phyloP scores from a whole-genome alignment of 2,329 filamentous ascomycete genomes.

The Nannizzia gypsea region DNA sequence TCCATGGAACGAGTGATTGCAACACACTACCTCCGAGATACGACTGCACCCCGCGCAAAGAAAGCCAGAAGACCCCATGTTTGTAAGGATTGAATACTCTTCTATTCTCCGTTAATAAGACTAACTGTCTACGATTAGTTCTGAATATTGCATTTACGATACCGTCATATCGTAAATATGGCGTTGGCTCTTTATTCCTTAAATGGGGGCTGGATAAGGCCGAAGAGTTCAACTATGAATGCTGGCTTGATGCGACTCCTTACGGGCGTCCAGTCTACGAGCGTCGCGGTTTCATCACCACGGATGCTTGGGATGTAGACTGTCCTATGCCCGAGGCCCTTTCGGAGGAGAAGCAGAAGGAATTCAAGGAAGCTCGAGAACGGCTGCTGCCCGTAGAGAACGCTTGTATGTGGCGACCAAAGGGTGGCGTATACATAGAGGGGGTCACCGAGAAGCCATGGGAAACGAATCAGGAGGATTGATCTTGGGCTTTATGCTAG shows the following conservation, averaged over 20 bases:
- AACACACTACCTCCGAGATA: slow-evolving; percentile 14
- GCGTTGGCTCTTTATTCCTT: slow-evolving; percentile 18
- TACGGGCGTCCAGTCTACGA: slow-evolving; percentile 13
- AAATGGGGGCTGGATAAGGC: slow-evolving; percentile 20
- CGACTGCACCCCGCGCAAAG: slow-evolving; percentile 12
- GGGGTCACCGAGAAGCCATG: slow-evolving; percentile 12
- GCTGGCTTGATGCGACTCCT: slow-evolving; percentile 19
- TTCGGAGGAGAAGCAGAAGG: slow-evolving; percentile 9
- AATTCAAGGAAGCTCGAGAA: slow-evolving; percentile 5
- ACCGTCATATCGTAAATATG: slow-evolving; percentile 19
- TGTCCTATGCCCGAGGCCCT: slow-evolving; percentile 8
- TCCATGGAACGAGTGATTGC: slow-evolving; percentile 15
- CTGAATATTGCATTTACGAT: slow-evolving; percentile 19
- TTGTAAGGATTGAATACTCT: slow-evolving; percentile 11
- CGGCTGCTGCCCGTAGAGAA: slow-evolving; percentile 6
- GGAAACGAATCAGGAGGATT: neutral
- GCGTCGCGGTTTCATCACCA: slow-evolving; percentile 11
- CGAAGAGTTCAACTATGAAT: slow-evolving; percentile 18
- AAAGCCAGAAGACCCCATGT: slow-evolving; percentile 17
- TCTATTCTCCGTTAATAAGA: neutral
- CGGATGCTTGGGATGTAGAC: slow-evolving; percentile 6
- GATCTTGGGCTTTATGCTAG: neutral
- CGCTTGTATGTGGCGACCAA: slow-evolving; percentile 12
- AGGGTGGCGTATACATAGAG: slow-evolving; percentile 10
- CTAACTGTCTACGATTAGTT: slow-evolving; percentile 10